Evolutionary conservation across 257 asterid species (phyloP), one percentile per base, ranked within the genome.

Genomic region (Paraleonurus japonicus): DNA sequence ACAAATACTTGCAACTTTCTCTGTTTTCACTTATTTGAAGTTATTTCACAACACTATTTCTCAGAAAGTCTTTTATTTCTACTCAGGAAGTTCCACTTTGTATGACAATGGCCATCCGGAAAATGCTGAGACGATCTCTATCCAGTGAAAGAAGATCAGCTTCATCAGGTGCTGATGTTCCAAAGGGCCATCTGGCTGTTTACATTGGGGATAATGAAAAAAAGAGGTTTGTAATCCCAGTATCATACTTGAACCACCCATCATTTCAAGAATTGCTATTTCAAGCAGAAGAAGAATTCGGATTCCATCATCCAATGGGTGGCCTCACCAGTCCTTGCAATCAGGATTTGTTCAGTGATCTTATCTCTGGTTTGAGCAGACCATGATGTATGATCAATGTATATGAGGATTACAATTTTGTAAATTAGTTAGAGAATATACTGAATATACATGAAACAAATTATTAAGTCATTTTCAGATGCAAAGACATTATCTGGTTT

Each of bases 111-210:
- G 81, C 82, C 58, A 78, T 78, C 20, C 65, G 65, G 0, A 20
- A 65, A 41, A 72, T 75, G 47, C 15, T 81, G 24, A 72, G 79
- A 71, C 79, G 74, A 10, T 67, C 81, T 67, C 39, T 75, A 22
- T 76, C 81, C 7, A 4, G 7, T 0, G 37, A 32, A 32, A 32
- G 33, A 28, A 28, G 33, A 28, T 28, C 33, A n/a, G n/a, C n/a
- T n/a, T n/a, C n/a, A n/a, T n/a, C n/a, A n/a, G n/a, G n/a, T n/a
- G n/a, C n/a, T n/a, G n/a, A n/a, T n/a, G n/a, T n/a, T n/a, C n/a
- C n/a, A n/a, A n/a, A n/a, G n/a, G n/a, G n/a, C n/a, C n/a, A n/a
- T n/a, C n/a, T n/a, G n/a, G n/a, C n/a, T n/a, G n/a, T n/a, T n/a
- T n/a, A n/a, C n/a, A n/a, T n/a, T n/a, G n/a, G n/a, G n/a, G n/a